Evolutionary conservation across 2,329 filamentous ascomycete species (phyloP), one percentile per base, ranked within the genome.

Genomic region (Emericellopsis cladophorae): DNA sequence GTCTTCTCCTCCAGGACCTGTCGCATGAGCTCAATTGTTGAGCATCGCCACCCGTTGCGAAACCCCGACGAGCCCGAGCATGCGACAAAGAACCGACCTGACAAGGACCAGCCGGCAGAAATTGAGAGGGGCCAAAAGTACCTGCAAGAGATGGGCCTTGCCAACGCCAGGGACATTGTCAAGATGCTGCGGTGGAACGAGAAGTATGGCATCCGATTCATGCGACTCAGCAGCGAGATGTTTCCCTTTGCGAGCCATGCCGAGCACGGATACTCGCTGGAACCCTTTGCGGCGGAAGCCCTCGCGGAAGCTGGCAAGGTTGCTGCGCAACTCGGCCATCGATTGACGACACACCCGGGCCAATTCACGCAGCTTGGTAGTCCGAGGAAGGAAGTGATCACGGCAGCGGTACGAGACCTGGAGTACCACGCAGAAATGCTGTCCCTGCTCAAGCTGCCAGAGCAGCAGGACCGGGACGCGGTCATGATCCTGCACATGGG

Each of bases 401-500:
- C 72, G 2, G 85, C 78, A 42, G 76, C 89, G 0, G 60, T 93
- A 4, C 78, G 89, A 5, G 90, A 95, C 58, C 67, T 96, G 0
- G 79, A 84, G 37, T 96, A 93, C 47, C 90, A 95, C 51, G 77
- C 86, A 37, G 89, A 96, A 59, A 62, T 96, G 72, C 71, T 95
- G 1, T 72, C 74, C 4, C 69, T 94, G 1, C 68, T 95, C 7
- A 79, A 77, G 40, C 66, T 96, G 0, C 85, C 87, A 0, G 72
- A 79, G 15, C 87, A 95, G 56, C 72, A 79, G 48, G 68, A 96
- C 50, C 78, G 79, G 24, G 88, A 95, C 55, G 90, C 90, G 2
- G 80, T 96, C 42, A 93, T 95, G 84, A 88, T 96, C 42, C 54
- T 96, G 8, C 90, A 96, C 55, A 85, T 96, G 75, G 90, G 90